Evolutionary conservation across 2,329 filamentous ascomycete genomes (phyloP), one percentile per base, ranked within the genome.

Genomic region (Pyrenochaeta sp.): DNA sequence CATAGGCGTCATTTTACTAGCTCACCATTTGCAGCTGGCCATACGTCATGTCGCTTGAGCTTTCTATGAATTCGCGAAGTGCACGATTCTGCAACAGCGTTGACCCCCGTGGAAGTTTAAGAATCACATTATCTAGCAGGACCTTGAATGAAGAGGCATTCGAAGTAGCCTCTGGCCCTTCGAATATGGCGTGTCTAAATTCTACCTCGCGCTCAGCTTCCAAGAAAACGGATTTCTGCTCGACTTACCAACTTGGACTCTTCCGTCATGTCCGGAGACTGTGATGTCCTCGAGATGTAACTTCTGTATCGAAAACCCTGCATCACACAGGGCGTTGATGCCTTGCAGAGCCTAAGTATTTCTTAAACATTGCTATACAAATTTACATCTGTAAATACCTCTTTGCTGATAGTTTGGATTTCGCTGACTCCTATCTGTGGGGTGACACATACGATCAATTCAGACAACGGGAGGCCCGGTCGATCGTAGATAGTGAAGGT

Each of bases 201-300:
- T n/a, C 49, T n/a, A n/a, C n/a, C n/a, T n/a, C n/a, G n/a, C n/a
- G n/a, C n/a, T n/a, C n/a, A n/a, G n/a, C n/a, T n/a, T n/a, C n/a
- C n/a, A n/a, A n/a, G n/a, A n/a, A n/a, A n/a, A n/a, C n/a, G n/a
- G n/a, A n/a, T n/a, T n/a, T 52, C 19, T 27, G 18, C 21, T 38
- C 4, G 7, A 48, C 28, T 13, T 35, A 51, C 51, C 13, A 39
- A 55, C 41, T 49, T 55, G 48, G 7, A 55, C 44, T 34, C 28
- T 4, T 11, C 52, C 11, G 45, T 47, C 10, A 9, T 35, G 41
- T 31, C 2, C 41, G 14, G 14, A 55, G 19, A 55, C 31, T 7
- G 29, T 50, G 11, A 55, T 32, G 21, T 55, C 41, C 22, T 40
- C 18, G 39, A 47, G 15, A 14, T 34, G 4, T 7, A 48, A 15